Base-by-base conservation (phyloP, 2,329 filamentous ascomycete species). In the Talaromyces pinophilus region DNA sequence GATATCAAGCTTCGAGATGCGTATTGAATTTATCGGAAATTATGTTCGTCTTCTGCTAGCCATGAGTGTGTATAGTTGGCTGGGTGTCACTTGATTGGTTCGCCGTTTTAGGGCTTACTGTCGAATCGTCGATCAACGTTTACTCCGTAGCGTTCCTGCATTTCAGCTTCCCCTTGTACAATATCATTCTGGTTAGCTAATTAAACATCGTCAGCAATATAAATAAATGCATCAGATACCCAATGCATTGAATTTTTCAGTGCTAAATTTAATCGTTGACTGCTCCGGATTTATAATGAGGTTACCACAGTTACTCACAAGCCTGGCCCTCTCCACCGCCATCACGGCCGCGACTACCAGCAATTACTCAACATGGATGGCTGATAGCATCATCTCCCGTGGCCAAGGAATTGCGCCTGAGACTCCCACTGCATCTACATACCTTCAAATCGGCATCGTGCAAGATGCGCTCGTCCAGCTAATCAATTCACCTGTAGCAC, bases 341-440 rank as follows among this genome's bases (percentile, higher is more conserved):
- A 44, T 40, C 46, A 38, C 54, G 11, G 46, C 55, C 5, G 15
- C 46, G 8, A 33, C 40, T 25, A 46, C 57, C 13, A 57, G 40
- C 19, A 54, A 54, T 4, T 73, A 72, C 35, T 74, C 72, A 3
- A 68, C 68, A 22, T 69, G 72, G 67, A 73, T 74, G 72, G 72
- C 72, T 40, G 72, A 74, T 40, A 73, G 72, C 55, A 67, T 74
- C 57, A 73, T 74, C 48, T 62, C 65, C 4, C 72, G 72, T 11
- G 67, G 69, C 42, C 70, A 74, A 44, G 72, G 71, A 13, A 57
- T 71, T 44, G 59, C 69, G 7, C 59, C 60, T 25, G 25, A 62
- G 3, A 65, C 54, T 28, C 13, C 22, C 6, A 42, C 42, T 15
- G n/a, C 62, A 10, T 71, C 72, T 15, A 64, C 64, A 1, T 67